Evolutionary conservation across 768 basidiomycete genomes (phyloP), one percentile per base, ranked within the genome.

Genomic region (Termitomyces sp.): DNA sequence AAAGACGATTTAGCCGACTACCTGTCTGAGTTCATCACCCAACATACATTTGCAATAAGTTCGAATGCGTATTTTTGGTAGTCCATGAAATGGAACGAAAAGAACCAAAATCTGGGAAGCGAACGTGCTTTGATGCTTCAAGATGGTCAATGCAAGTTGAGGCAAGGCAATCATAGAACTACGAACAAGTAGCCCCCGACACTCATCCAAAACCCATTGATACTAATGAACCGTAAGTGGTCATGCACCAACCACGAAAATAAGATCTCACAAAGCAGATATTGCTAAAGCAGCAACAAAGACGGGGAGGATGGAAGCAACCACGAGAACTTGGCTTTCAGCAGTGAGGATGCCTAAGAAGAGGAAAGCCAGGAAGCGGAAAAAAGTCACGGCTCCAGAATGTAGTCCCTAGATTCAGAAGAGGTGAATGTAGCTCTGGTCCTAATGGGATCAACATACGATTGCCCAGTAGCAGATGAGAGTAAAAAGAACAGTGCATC

Each of bases 281-380:
- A 85, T 72, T 0, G 83, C 83, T 6, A 86, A 70, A 5, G 83
- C 78, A 0, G 83, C 83, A 17, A 85, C 81, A 55, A 85, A 85
- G 28, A 83, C 75, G 0, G 84, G 84, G 2, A 85, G 55, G 10
- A 78, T 54, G 0, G 81, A 71, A 0, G 83, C 78, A 31, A 85
- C 65, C 14, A 85, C 64, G 15, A 78, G 63, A 4, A 78, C 75
- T 61, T 81, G 81, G 53, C 75, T 75, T 63, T 83, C 82, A 0
- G 82, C 83, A 1, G 74, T 74, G 35, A 78, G 70, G 30, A 85
- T 72, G 0, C 78, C 78, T 21, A 86, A 68, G 68, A 77, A 84
- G 6, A 86, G 68, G 64, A 80, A 78, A 3, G 67, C 68, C 5
- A 82, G 68, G 70, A 82, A 86, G 3, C 77, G 72, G 75, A 84